Percentiles rank a stretch among this genome's conserved stretches.
Evolutionary conservation across 768 basidiomycete species (phyloP).

Genomic region (Podaxis sp.): DNA sequence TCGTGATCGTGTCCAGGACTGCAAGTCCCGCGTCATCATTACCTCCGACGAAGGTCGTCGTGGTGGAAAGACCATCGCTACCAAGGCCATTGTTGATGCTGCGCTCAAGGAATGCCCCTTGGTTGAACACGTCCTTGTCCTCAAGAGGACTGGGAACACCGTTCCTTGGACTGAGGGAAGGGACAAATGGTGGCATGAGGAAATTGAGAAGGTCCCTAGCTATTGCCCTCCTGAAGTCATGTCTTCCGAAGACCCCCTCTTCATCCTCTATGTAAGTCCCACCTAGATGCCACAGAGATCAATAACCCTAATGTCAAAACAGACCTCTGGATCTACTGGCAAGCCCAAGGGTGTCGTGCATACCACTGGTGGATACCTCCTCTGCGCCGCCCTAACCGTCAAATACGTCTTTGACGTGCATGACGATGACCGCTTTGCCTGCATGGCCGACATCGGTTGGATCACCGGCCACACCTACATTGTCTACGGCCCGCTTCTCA

Average conservation of each 20-base stretch:
- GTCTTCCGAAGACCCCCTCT: constrained; percentile 92
- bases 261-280: constrained; percentile 91
- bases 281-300: neutral
- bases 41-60: constrained; percentile 93
- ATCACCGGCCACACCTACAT: constrained; percentile 97
- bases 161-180: constrained; percentile 81
- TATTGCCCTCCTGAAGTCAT: constrained; percentile 91
- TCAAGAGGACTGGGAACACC: constrained; percentile 81
- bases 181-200: constrained; percentile 98
- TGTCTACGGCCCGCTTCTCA: constrained; percentile 90
- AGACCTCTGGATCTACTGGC: constrained; percentile 94
- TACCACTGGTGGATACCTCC: constrained; percentile 86
- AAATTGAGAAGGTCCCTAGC: constrained; percentile 74
- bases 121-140: constrained; percentile 90
- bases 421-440: constrained; percentile 92
- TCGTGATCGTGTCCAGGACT: constrained; percentile 89
- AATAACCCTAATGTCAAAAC: constrained; percentile 1
- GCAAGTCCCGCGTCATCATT: constrained; percentile 86
- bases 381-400: constrained; percentile 87
- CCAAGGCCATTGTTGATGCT: constrained; percentile 90
- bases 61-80: constrained; percentile 94
- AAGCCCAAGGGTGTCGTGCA: constrained; percentile 98
- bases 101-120: constrained; percentile 81
- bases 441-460: constrained; percentile 99
- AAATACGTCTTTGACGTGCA: constrained; percentile 99